A percentile compares a stretch with the other conserved stretches of the same genome.
Conservation (phyloP, 2,329 filamentous ascomycete species). For the Trichophyton benhamiae region DNA sequence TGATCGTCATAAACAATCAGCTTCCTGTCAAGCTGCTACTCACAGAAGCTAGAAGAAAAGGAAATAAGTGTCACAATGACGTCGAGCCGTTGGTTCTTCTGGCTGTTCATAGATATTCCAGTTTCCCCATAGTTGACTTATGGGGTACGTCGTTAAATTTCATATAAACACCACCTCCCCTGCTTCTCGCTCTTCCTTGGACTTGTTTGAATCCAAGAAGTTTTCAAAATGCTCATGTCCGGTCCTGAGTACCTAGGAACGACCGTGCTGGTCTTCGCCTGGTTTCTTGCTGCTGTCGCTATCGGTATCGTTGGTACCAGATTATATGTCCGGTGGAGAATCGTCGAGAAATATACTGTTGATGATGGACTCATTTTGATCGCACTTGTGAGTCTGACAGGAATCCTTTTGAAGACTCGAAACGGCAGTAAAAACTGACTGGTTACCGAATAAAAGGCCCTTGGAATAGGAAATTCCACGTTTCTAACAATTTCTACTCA, state of each 20-base stretch:
- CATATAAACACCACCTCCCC: not conserved
- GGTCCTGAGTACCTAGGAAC: not conserved
- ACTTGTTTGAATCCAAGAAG: not conserved
- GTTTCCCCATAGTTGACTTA: not conserved
- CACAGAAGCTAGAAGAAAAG: not conserved
- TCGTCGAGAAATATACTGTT: not conserved
- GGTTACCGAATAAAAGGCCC: constrained; percentile 2
- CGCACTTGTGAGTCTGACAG: not conserved
- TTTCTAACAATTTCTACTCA: constrained; percentile 8
- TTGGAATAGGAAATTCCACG: constrained; percentile 4
- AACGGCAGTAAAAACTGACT: not conserved
- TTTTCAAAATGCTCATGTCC: not conserved
- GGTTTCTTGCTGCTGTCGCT: not conserved
- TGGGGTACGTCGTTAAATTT: not conserved
- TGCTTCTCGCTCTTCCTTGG: not conserved
- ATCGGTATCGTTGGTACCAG: not conserved
- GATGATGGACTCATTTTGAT: not conserved
- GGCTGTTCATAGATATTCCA: not conserved
- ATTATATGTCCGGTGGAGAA: not conserved
- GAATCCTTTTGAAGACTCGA: not conserved
- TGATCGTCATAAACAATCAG: not conserved
- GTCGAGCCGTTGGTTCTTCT: not conserved
- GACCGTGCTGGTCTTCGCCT: not conserved
- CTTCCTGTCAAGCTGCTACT: not conserved
- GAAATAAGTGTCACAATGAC: not conserved